Conservation (phyloP, 345 rosid genomes). For the Eucalyptus dawsonii region DNA sequence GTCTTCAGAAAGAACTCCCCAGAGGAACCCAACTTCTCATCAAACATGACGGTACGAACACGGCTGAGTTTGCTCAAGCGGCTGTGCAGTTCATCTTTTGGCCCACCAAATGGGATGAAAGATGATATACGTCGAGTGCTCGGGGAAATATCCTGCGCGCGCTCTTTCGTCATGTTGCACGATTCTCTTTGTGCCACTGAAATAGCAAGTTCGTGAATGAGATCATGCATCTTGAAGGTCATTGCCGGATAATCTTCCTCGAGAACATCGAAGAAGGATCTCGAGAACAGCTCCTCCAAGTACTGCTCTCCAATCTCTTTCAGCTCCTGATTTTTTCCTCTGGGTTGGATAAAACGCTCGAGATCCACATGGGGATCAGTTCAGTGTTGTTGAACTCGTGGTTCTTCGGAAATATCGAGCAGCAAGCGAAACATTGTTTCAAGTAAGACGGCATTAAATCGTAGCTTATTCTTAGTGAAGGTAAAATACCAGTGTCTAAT, state of each 20-base stretch:
- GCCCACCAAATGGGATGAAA: no score
- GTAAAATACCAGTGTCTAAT: background rate
- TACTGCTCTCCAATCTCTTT: background rate
- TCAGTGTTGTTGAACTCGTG: background rate
- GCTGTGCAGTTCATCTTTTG: background rate
- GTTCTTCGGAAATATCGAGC: slow-evolving; percentile 13
- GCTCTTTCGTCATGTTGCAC: no score
- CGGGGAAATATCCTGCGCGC: no score
- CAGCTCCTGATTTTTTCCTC: background rate
- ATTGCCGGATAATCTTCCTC: fast-evolving
- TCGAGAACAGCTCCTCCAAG: slow-evolving; percentile 1
- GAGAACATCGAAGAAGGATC: slow-evolving; percentile 13
- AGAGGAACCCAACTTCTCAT: background rate
- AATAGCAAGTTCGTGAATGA: slow-evolving; percentile 11
- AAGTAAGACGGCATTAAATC: slow-evolving; percentile 14
- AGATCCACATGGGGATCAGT: background rate
- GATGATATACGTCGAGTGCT: no score
- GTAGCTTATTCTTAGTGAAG: slow-evolving; percentile 5
- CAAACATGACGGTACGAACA: background rate
- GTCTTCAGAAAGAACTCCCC: background rate
- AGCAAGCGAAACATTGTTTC: slow-evolving; percentile 20
- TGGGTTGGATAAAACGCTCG: background rate
- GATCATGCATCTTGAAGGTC: background rate
- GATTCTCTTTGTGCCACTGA: background rate
- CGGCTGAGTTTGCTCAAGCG: background rate